Conservation (phyloP, 495 filamentous ascomycete species). For the Neurospora discreta region DNA sequence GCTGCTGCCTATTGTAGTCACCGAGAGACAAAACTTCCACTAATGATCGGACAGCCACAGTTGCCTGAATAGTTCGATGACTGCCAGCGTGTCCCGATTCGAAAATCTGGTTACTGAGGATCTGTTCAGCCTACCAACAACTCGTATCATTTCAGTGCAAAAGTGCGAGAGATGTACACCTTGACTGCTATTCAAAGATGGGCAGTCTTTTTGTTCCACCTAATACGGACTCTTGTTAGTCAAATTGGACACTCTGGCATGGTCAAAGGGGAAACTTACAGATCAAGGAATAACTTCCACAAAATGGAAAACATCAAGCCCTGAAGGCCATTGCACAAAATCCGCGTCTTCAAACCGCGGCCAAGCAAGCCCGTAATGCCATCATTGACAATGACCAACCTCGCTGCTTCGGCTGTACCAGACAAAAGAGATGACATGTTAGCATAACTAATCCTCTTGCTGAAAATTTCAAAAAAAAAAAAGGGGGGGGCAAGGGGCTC, state of each 20-base stretch:
- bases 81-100: not conserved
- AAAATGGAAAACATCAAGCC: slow-evolving; percentile 22
- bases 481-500: not conserved
- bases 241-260: not conserved
- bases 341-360: slow-evolving; percentile 21
- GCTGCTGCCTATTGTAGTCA: not conserved
- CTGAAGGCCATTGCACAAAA: slow-evolving; percentile 27
- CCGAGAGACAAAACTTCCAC: not conserved
- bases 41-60: not conserved
- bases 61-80: not conserved
- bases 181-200: not conserved
- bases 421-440: not conserved
- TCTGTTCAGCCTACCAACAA: not conserved
- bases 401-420: slow-evolving; percentile 17
- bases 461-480: not conserved
- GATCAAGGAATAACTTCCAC: slow-evolving; percentile 24
- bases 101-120: not conserved
- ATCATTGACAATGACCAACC: slow-evolving; percentile 16
- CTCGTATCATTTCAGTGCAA: not conserved
- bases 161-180: not conserved
- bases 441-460: not conserved
- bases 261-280: slow-evolving; percentile 11
- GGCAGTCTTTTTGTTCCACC: not conserved
- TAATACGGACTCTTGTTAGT: not conserved
- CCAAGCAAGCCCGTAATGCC: slow-evolving; percentile 20